These are phyloP conservation scores for Notholithocarpus densiflorus DNA, from an alignment of 306 rosid genomes.

Conservation along the genomic window DNA sequence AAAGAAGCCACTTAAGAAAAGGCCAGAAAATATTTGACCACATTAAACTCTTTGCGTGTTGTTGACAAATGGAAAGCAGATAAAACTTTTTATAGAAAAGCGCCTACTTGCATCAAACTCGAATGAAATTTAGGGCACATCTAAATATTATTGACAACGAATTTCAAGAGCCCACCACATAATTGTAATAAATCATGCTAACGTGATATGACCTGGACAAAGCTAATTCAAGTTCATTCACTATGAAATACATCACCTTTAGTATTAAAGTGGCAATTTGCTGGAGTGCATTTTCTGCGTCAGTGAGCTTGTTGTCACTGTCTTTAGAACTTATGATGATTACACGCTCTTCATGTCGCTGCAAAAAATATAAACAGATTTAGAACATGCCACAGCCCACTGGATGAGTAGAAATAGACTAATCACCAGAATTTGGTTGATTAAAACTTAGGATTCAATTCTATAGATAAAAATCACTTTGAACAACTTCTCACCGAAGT, in stretches of 20 bases:
- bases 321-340: conserved; percentile 86
- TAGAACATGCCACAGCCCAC: conserved; percentile 4
- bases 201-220: not conserved
- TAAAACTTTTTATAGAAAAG: not conserved
- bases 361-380: conserved; percentile 25
- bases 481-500: not conserved
- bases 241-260: conserved; percentile 44
- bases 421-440: not conserved
- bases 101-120: not conserved
- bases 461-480: not conserved
- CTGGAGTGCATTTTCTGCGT: conserved; percentile 84
- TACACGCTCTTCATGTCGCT: conserved; percentile 95
- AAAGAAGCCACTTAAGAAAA: not conserved
- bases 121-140: not conserved
- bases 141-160: not conserved
- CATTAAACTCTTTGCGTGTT: not conserved
- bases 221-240: conserved; percentile 5
- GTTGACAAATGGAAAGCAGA: not conserved
- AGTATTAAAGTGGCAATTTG: conserved; percentile 72
- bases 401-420: no score
- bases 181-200: not conserved
- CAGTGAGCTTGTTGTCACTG: conserved; percentile 54
- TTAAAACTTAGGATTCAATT: not conserved
- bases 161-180: not conserved
- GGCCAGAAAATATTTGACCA: not conserved